phyloP scores from a whole-genome alignment of 2,329 filamentous ascomycete species.

The Monosporascus sp. region DNA sequence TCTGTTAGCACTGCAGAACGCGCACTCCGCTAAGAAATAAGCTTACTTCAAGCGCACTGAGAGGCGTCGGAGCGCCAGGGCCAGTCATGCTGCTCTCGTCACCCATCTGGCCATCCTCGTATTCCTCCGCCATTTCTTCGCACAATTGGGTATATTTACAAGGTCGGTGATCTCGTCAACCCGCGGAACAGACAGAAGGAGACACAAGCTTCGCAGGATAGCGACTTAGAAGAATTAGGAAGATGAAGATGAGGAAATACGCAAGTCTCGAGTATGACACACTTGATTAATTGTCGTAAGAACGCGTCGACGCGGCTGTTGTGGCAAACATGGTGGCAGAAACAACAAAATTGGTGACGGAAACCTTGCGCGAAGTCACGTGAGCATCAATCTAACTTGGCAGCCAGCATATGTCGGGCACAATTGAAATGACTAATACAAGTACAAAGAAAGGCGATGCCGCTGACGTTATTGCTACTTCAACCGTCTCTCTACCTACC shows the following conservation, averaged over 20 bases:
- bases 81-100: conserved; percentile 72
- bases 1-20: background rate
- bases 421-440: background rate
- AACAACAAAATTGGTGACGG: background rate
- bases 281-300: background rate
- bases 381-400: background rate
- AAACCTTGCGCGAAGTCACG: background rate
- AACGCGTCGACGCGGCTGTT: background rate
- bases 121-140: conserved; percentile 49
- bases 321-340: background rate
- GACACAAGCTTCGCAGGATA: background rate
- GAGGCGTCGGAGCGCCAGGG: conserved; percentile 88
- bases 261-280: too few species aligned
- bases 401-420: background rate
- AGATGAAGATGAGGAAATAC: too few species aligned
- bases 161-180: background rate
- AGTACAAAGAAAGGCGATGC: background rate
- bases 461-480: background rate
- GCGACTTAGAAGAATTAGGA: background rate
- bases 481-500: too few species aligned
- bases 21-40: background rate
- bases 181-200: background rate
- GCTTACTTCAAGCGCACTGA: conserved; percentile 77
- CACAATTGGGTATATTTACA: background rate
- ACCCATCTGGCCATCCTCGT: conserved; percentile 58